phyloP scores from a whole-genome alignment of 2,329 filamentous ascomycete genomes.

The Talaromyces sp. region DNA sequence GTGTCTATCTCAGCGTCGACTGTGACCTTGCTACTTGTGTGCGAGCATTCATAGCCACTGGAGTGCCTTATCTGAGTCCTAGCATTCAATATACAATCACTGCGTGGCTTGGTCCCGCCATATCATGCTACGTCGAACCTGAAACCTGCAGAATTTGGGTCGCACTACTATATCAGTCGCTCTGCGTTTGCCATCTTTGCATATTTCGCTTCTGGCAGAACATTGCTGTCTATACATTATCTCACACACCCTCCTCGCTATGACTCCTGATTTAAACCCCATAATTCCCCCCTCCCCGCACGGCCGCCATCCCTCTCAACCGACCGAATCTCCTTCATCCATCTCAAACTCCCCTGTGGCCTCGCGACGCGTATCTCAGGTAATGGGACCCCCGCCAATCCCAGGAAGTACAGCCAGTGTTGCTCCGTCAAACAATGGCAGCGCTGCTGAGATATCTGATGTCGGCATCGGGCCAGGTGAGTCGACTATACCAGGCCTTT shows the following conservation, averaged over 20 bases:
- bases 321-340: constrained; percentile 21
- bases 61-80: neutral
- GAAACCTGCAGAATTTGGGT: neutral
- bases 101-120: neutral
- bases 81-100: constrained; percentile 1
- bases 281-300: constrained; percentile 29
- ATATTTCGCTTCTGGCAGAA: neutral
- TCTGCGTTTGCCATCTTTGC: neutral
- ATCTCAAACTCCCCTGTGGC: constrained; percentile 30
- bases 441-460: constrained; percentile 29
- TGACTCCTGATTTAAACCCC: constrained; percentile 47
- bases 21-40: neutral
- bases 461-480: constrained; percentile 36
- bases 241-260: constrained; percentile 17
- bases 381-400: constrained; percentile 39
- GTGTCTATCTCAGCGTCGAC: neutral
- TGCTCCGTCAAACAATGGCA: constrained; percentile 12
- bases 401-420: constrained; percentile 22
- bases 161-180: neutral
- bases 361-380: constrained; percentile 43
- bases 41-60: neutral
- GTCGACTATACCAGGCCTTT: neutral
- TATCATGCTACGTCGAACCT: neutral
- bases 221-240: neutral
- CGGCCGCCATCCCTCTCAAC: constrained; percentile 25